Base-by-base conservation (phyloP, 306 rosid species). In the Fragaria ananassa region DNA sequence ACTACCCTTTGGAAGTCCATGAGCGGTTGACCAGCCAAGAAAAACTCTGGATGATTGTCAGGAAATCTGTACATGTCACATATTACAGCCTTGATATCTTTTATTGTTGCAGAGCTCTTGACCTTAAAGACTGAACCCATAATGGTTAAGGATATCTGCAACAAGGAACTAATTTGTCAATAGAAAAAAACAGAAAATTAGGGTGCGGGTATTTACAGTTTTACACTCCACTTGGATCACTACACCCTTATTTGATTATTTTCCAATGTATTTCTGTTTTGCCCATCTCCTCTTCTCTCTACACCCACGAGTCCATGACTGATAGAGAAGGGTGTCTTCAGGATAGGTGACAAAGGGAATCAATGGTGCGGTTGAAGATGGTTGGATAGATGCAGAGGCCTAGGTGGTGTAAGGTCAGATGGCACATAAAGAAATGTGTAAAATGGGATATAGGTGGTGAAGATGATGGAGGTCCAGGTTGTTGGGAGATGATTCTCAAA, bases 21-120 rank as follows among this genome's bases (percentile, higher is more conserved):
- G 39, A 79, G 74, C 27, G 11, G 21, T 2, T 65, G 41, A 44
- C 70, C 74, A 62, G 35, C 37, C 10, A 65, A 65, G 62, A 75
- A 45, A 45, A 73, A 71, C 41, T 71, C 69, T 81, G 39, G 77
- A 18, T 18, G 19, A 18, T 54, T 65, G 10, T 83, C 86, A 23
- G 31, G 68, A 65, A 53, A 3, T 7, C 61, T 67, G 44, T 56
- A 68, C 72, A 57, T 54, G 17, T 53, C 42, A 27, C 42, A 18
- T 34, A 83, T 1, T 45, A 45, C 3, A 44, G 71, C 23, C 49
- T 83, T 83, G 27, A 83, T 31, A 73, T 54, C 54, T 51, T 44
- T 71, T n/a, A 76, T 29, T 0, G 78, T 79, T 64, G 41, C 65
- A 12, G 62, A 53, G n/a, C 56, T 69, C 4, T 80, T 69, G 42